Evolutionary conservation across 441 rosid species (phyloP).

Genomic region (Gossypium laxum): DNA sequence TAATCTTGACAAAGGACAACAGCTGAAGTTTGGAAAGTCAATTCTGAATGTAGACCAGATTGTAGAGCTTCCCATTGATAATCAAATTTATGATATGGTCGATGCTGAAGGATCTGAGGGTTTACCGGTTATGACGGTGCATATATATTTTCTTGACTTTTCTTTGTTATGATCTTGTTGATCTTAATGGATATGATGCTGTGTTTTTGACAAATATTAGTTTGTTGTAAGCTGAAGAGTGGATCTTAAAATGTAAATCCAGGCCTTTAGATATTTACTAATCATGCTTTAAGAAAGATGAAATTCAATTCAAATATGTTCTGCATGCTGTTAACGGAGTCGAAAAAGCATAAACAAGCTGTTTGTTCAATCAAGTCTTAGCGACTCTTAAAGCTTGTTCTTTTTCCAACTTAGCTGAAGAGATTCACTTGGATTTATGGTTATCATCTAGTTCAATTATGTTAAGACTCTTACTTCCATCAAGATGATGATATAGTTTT

Average conservation of each 20-base stretch:
- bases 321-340: neutral
- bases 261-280: neutral
- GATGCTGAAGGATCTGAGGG: conserved; percentile 76
- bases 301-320: neutral
- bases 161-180: neutral
- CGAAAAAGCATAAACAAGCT: neutral
- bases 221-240: neutral
- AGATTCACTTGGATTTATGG: neutral
- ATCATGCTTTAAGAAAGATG: neutral
- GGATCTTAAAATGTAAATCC: neutral
- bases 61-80: conserved; percentile 73
- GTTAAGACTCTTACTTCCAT: neutral
- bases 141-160: conserved; percentile 11
- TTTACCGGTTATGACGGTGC: conserved; percentile 62
- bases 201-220: neutral
- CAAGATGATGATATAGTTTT: neutral
- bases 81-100: conserved; percentile 81
- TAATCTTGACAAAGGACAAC: conserved; percentile 32
- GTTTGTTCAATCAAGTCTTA: neutral
- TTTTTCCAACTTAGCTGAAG: neutral
- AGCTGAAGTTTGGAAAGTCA: conserved; percentile 60
- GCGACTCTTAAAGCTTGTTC: neutral
- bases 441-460: neutral
- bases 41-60: conserved; percentile 54
- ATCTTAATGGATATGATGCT: neutral